Conservation (phyloP, 225 moss, liverwort and hornwort genomes). For the Sphagnum contortum region DNA sequence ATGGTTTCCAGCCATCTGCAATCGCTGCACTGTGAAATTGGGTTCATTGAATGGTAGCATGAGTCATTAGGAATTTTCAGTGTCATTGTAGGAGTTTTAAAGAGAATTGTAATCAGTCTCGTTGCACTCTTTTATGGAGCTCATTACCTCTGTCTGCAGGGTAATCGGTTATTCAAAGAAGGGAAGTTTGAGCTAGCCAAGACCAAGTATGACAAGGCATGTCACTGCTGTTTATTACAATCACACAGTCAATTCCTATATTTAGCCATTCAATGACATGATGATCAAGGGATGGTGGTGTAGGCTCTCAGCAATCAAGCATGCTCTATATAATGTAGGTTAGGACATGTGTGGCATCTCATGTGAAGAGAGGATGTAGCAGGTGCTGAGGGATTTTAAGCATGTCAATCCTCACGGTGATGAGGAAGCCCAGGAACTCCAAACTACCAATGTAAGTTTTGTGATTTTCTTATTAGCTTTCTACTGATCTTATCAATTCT, state of each 20-base stretch:
- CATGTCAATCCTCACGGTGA: constrained; percentile 92
- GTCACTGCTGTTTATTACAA: too few species aligned
- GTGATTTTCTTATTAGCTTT: not conserved
- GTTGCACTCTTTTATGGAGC: not conserved
- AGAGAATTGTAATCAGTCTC: too few species aligned
- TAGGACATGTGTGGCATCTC: too few species aligned
- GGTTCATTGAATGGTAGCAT: too few species aligned
- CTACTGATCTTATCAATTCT: not conserved
- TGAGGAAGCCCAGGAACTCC: constrained; percentile 64
- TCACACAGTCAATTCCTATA: too few species aligned
- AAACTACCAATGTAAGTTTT: constrained; percentile 54
- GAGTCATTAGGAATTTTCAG: too few species aligned
- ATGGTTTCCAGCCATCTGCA: too few species aligned
- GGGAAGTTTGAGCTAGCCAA: constrained; percentile 85
- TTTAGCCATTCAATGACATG: not conserved
- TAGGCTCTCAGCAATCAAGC: too few species aligned
- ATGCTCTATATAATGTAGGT: too few species aligned
- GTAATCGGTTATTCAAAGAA: constrained; percentile 95
- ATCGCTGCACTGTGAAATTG: too few species aligned
- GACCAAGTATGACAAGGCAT: constrained; percentile 90
- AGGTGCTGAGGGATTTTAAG: constrained; percentile 91
- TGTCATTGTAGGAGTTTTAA: too few species aligned
- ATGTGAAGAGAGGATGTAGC: constrained; percentile 5
- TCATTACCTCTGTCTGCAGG: constrained; percentile 27
- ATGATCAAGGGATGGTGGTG: not conserved